Base-by-base conservation (phyloP, 2,329 filamentous ascomycete species). In the Pseudogymnoascus sp. region DNA sequence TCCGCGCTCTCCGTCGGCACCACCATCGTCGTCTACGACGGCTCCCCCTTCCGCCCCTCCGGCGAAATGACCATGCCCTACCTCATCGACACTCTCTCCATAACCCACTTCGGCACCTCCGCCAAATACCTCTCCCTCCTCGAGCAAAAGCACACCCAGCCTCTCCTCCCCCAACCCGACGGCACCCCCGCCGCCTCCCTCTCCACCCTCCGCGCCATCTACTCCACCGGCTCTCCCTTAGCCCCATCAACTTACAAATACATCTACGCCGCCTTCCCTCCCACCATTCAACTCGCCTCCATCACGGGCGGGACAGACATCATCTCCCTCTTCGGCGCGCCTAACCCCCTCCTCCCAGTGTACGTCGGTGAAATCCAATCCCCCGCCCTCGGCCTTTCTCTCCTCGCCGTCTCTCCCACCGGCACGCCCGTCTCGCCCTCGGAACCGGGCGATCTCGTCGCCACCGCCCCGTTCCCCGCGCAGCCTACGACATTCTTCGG, bases 221-320 rank as follows among this genome's bases (percentile, higher is more conserved):
- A 97, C 78, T 96, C 90, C 17, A 97, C 93, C 1, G 94, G 92
- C 33, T 95, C 92, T 0, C 92, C 93, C 2, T 79, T 99, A 1
- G 92, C 93, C 0, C 93, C 94, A 0, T 96, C 91, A 1, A 97
- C 94, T 1, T 97, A 97, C 74, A 80, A 84, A 62, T 97, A 95
- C 70, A 86, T 97, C 60, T 97, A 97, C 76, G 77, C 82, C 26
- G 88, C 88, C 1, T 95, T 97, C 70, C 91, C 92, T 1, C 70
- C 82, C 0, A 78, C 82, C n/a, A 80, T 97, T 66, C 93, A 97
- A 74, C 84, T 97, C 6, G 91, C 87, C 58, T 95, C 90, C 62
- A 97, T 99, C 70, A 97, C 93, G 0, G 94, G 94, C 37, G 94
- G 93, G 58, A 97, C 93, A 2, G 94, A 99, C 72, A 97, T 97